Percentiles rank a stretch among this genome's conserved stretches.
phyloP scores from a whole-genome alignment of 352 stramenopile species.

The Aphanomyces invadans region DNA sequence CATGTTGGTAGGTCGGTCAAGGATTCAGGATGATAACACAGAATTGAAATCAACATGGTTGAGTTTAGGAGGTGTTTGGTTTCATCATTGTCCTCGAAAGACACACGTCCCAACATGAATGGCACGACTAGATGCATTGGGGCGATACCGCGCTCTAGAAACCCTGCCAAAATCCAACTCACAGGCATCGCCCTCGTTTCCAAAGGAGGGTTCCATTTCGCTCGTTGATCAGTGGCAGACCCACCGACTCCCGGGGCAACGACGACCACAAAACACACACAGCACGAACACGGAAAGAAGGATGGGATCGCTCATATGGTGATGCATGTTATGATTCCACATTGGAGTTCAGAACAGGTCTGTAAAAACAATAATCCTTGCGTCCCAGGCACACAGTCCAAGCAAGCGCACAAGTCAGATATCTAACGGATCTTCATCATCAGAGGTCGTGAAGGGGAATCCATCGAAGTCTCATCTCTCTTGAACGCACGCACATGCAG shows the following conservation, averaged over 20 bases:
- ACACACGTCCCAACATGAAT: no score
- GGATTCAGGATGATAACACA: constrained; percentile 21
- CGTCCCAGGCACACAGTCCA: constrained; percentile 53
- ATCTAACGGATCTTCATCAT: constrained; percentile 14
- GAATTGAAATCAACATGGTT: constrained; percentile 7
- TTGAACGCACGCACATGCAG: constrained; percentile 21
- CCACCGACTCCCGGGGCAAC: no score
- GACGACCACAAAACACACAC: no score
- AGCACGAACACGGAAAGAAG: no score
- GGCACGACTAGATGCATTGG: no score
- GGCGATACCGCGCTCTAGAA: no score
- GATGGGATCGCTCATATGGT: constrained; percentile 90
- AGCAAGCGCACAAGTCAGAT: background rate
- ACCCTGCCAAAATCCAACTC: no score
- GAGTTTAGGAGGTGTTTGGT: background rate
- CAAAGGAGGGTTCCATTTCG: no score
- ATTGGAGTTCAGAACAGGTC: constrained; percentile 82
- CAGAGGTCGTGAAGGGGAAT: constrained; percentile 1
- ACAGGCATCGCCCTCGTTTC: no score
- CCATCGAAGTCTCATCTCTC: constrained; percentile 47
- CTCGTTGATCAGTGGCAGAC: no score
- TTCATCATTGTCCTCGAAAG: background rate
- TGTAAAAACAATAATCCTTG: constrained; percentile 82
- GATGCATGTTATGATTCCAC: constrained; percentile 87
- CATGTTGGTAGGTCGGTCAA: no score